Evolutionary conservation across 73 alveolate species (phyloP).

Genomic region (Halteria grandinella): DNA sequence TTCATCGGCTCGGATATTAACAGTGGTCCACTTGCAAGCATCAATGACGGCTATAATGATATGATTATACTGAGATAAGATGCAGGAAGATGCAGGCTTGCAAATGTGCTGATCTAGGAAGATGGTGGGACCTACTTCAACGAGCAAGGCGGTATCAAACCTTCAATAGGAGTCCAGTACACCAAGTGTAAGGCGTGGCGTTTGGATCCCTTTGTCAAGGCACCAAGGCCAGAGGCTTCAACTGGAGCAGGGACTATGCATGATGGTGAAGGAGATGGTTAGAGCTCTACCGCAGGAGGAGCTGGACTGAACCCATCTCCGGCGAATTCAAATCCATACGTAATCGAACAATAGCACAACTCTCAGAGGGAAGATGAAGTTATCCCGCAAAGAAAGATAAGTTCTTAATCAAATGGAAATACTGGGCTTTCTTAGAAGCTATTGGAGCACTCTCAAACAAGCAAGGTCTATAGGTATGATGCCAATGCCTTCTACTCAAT

Average conservation of each 20-base stretch:
- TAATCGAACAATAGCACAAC: no score
- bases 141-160: conserved; percentile 29
- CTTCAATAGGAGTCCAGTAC: conserved; percentile 41
- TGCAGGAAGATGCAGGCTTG: conserved; percentile 78
- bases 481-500: conserved; percentile 20
- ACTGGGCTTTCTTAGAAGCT: no score
- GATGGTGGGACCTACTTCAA: conserved; percentile 69
- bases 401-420: no score
- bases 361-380: no score
- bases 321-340: no score
- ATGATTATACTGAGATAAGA: conserved; percentile 63
- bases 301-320: no score
- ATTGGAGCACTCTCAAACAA: no score
- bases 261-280: neutral
- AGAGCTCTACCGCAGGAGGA: no score
- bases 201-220: conserved; percentile 54
- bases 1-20: conserved; percentile 64
- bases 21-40: conserved; percentile 73
- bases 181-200: conserved; percentile 64
- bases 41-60: conserved; percentile 87
- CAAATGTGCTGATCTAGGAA: conserved; percentile 60
- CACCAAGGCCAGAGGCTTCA: conserved; percentile 1
- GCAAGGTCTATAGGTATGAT: no score
- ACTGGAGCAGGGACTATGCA: neutral
- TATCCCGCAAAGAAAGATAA: no score